phyloP scores from a whole-genome alignment of 345 rosid genomes.

The Syzygium jambos region DNA sequence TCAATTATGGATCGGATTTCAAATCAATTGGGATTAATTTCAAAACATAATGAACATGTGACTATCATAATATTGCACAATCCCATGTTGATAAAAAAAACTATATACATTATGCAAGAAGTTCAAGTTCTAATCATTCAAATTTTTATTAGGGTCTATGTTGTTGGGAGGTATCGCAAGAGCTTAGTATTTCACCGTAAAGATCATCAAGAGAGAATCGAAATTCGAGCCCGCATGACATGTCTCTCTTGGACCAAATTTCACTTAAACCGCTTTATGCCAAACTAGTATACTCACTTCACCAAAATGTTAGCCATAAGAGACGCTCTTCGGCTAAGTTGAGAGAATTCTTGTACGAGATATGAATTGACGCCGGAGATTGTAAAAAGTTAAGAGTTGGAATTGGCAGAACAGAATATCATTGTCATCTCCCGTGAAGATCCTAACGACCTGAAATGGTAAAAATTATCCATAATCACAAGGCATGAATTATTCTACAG shows the following conservation, averaged over 20 bases:
- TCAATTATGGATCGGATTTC: background rate
- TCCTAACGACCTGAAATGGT: fast-evolving
- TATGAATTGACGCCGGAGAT: background rate
- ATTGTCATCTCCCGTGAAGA: background rate
- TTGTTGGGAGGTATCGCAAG: background rate
- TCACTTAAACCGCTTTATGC: no score
- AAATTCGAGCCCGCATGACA: background rate
- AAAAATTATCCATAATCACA: background rate
- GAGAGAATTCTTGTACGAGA: background rate
- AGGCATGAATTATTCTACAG: background rate
- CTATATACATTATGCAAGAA: background rate
- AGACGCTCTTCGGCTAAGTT: background rate
- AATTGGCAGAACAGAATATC: background rate
- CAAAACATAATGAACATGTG: background rate
- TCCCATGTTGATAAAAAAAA: background rate
- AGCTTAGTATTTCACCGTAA: background rate
- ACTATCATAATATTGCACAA: no score
- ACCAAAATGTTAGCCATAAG: background rate
- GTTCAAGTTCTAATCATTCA: background rate
- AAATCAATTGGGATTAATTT: background rate
- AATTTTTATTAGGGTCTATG: background rate
- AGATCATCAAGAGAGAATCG: background rate
- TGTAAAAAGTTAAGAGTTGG: background rate
- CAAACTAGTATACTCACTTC: no score
- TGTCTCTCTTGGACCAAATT: no score